Conservation (phyloP, 164 flowering plant genomes). For the Aristolochia fimbriata region DNA sequence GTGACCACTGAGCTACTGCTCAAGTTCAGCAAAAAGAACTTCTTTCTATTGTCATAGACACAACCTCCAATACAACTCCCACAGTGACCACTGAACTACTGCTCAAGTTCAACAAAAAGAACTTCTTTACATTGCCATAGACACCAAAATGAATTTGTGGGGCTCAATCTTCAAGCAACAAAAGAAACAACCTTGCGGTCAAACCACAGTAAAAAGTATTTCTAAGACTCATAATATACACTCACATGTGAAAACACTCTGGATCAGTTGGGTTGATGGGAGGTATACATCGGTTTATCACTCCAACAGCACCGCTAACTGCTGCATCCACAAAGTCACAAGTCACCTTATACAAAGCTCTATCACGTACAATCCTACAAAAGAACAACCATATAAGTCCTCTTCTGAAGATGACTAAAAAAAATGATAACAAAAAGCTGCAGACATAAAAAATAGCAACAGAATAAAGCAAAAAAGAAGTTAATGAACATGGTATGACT, state of each 20-base stretch:
- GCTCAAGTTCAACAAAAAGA: too few species aligned
- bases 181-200: neutral
- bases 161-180: neutral
- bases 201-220: neutral
- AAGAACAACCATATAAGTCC: neutral
- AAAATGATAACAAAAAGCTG: neutral
- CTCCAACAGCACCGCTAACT: conserved; percentile 89
- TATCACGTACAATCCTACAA: conserved; percentile 85
- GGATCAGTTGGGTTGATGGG: conserved; percentile 99
- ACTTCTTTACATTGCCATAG: too few species aligned
- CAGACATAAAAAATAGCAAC: neutral
- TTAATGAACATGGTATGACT: neutral
- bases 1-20: too few species aligned
- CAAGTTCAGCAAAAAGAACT: too few species aligned
- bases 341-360: conserved; percentile 95
- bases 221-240: conserved; percentile 2
- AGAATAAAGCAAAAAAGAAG: neutral
- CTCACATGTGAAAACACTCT: conserved; percentile 99
- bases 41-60: too few species aligned
- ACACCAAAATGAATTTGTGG: neutral
- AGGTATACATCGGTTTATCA: conserved; percentile 94
- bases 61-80: too few species aligned
- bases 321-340: conserved; percentile 99
- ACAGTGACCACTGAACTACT: too few species aligned
- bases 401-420: neutral